Evolutionary conservation across 352 stramenopile genomes (phyloP), one percentile per base, ranked within the genome.

Genomic region (Halophytophthora polymorphica): DNA sequence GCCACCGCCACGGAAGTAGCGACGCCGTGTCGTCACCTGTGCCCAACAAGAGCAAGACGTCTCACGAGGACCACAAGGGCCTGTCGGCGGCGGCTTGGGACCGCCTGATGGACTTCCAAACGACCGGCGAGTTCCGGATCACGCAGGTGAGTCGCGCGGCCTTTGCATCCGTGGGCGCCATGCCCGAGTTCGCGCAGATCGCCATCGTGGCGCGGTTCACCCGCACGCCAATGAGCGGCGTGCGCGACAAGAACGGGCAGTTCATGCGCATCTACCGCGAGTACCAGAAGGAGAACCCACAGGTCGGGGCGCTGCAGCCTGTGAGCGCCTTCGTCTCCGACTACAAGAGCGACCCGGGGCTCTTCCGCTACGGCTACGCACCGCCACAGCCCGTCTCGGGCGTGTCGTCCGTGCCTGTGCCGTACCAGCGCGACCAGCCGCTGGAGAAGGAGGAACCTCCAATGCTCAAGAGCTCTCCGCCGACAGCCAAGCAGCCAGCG

Each of bases 161-260:
- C 7, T 83, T 91, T 49, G 64, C 82, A 31, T 78, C 74, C 1
- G 69, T 93, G 40, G 68, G 73, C 14, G 49, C 67, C 2, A 78
- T 91, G 43, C 83, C 83, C 1, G 80, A 90, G 41, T 93, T 90
- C 43, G 78, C 80, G 21, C 83, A 93, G 58, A 73, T 86, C 23
- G 52, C 68, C 18, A 83, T 93, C 39, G 70, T 90, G 17, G 68
- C 80, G 3, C 76, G 78, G 1, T 93, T 93, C 50, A 68, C 70
- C 6, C 74, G 78, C 15, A 83, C 73, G 13, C 64, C 70, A 1
- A 79, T 90, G 64, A 59, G 66, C 34, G 73, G 77, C 2, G 53
- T 90, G 23, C 77, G 77, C 4, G 77, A 90, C 58, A 93, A 93
- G 67, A 90, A 93, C 43, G 74, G 73, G 1, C 66, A 88, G 37